These are phyloP conservation scores for Aspergillus fijiensis DNA, from an alignment of 2,329 filamentous ascomycete species.

Conservation along the genomic window DNA sequence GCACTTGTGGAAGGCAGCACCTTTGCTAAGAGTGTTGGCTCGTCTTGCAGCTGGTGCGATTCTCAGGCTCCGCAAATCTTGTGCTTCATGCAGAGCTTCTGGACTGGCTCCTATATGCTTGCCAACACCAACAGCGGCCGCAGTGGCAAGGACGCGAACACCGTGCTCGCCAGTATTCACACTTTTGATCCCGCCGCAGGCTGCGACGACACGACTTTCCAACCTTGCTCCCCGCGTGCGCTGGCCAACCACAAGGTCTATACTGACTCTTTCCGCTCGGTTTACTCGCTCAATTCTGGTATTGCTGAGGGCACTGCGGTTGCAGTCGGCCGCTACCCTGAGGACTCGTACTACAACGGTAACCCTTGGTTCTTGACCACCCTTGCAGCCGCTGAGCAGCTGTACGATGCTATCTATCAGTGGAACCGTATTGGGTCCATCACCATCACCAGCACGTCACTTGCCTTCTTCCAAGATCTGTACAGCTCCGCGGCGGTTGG, in stretches of 20 bases:
- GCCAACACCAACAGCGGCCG: slow-evolving; percentile 67
- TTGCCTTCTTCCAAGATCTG: slow-evolving; percentile 70
- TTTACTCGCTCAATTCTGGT: slow-evolving; percentile 58
- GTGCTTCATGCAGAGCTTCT: slow-evolving; percentile 74
- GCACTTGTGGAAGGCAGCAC: slow-evolving; percentile 59
- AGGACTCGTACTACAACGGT: slow-evolving; percentile 73
- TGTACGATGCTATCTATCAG: slow-evolving; percentile 73
- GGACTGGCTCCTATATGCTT: slow-evolving; percentile 62
- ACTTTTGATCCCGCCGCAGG: slow-evolving; percentile 35
- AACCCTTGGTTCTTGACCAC: slow-evolving; percentile 81
- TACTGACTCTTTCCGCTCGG: slow-evolving; percentile 70
- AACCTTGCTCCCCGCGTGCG: slow-evolving; percentile 68
- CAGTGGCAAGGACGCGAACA: slow-evolving; percentile 70
- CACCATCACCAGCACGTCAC: slow-evolving; percentile 62
- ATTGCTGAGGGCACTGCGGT: slow-evolving; percentile 33
- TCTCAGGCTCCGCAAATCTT: slow-evolving; percentile 67
- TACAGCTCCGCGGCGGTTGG: slow-evolving; percentile 59
- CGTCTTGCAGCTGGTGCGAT: slow-evolving; percentile 60
- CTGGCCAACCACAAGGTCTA: slow-evolving; percentile 75
- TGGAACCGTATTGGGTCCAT: slow-evolving; percentile 66
- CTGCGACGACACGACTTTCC: slow-evolving; percentile 60
- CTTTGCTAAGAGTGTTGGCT: slow-evolving; percentile 64
- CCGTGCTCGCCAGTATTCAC: slow-evolving; percentile 55
- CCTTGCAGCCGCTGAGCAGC: slow-evolving; percentile 73
- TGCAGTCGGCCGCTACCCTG: slow-evolving; percentile 62